phyloP scores from a whole-genome alignment of 768 basidiomycete genomes.

The Auriscalpium microsporum region DNA sequence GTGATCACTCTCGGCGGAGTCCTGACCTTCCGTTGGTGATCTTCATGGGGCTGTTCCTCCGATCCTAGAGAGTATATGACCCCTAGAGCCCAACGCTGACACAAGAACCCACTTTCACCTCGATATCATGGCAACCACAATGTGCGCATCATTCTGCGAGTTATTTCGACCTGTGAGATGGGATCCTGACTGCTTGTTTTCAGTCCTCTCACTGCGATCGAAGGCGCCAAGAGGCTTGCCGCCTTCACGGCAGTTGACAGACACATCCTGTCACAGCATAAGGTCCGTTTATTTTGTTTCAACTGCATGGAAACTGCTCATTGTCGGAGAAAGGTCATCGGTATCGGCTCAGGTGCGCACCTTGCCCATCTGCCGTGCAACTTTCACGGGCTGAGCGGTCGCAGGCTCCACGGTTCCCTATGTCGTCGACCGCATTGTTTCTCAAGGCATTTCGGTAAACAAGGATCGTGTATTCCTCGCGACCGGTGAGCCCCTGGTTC shows the following conservation, averaged over 20 bases:
- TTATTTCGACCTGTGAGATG: no score
- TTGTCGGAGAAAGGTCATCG: conserved; percentile 54
- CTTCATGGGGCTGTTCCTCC: no score
- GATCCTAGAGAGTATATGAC: no score
- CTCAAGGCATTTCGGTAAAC: conserved; percentile 73
- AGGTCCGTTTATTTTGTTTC: conserved; percentile 37
- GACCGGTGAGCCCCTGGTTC: conserved; percentile 44
- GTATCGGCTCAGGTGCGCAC: conserved; percentile 70
- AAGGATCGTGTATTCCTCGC: conserved; percentile 81
- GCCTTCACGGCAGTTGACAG: conserved; percentile 92
- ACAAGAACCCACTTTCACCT: no score
- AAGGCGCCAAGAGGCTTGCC: conserved; percentile 81
- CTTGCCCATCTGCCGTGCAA: background rate
- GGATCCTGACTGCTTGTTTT: no score
- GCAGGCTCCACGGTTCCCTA: conserved; percentile 93
- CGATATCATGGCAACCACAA: no score
- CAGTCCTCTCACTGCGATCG: conserved; percentile 40
- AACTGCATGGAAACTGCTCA: background rate
- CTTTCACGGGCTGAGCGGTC: background rate
- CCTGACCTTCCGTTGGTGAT: no score
- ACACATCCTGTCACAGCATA: conserved; percentile 75
- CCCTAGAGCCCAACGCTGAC: no score
- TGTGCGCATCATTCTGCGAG: no score
- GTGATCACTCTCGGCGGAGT: no score
- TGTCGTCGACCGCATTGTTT: conserved; percentile 88